Base-by-base conservation (phyloP, 2,329 filamentous ascomycete genomes). In the Aspergillus jensenii region DNA sequence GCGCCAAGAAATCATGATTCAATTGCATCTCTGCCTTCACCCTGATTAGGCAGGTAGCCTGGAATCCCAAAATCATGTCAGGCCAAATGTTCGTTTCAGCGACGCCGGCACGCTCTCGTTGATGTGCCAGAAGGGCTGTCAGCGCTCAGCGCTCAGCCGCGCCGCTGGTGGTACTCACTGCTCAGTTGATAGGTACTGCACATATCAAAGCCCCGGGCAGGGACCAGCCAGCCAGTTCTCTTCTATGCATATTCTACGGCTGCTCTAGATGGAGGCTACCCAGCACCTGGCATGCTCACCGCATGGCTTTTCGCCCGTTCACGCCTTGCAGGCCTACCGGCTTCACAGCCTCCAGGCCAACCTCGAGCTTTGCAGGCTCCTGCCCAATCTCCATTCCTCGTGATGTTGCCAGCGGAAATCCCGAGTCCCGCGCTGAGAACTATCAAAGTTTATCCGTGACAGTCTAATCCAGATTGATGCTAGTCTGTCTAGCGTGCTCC, bases 221-320 rank as follows among this genome's bases (percentile, higher is more conserved):
- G 27, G 27, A 11, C 27, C 27, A 31, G 15, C 40, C 43, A 53
- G 14, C 21, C 41, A 12, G 27, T 19, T 62, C 68, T 68, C 64
- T 74, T 73, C 72, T 66, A 73, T 74, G 71, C 72, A 73, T 71
- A 51, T 74, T 74, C 71, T 73, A 66, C 70, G 70, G 62, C 65
- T 60, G 67, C 67, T 73, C 69, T 67, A 65, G 56, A 51, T 52
- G 44, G 50, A 37, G n/a, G 39, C 53, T 44, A 54, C 27, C 27
- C 27, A 31, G 27, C 8, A 11, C 27, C 27, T 31, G 27, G 27
- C 27, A 31, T 31, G 57, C 47, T 60, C 58, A 55, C 51, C 49
- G 27, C 56, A 60, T 59, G 58, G 51, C 59, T 61, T 31, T 31
- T 62, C 58, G 58, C 41, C 41, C 58, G 58, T 19, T 8, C 27